phyloP scores from a whole-genome alignment of 2,329 filamentous ascomycete species.

The Daldinia sp. region DNA sequence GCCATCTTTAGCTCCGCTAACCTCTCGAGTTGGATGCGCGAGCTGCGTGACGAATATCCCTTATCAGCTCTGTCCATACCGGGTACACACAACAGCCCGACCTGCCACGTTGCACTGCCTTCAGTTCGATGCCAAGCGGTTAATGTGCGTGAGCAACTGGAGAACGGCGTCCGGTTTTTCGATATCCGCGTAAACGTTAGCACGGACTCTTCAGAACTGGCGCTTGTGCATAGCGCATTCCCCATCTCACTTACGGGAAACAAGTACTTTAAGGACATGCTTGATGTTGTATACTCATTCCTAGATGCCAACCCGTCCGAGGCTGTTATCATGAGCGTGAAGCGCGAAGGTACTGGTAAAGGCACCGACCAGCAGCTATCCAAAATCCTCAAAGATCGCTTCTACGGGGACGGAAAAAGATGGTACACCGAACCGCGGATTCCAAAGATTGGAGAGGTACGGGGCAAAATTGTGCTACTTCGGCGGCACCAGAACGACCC shows the following conservation, averaged over 20 bases:
- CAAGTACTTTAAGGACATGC: conserved; percentile 81
- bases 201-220: conserved; percentile 71
- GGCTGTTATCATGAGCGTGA: conserved; percentile 86
- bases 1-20: conserved; percentile 78
- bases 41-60: conserved; percentile 76
- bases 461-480: conserved; percentile 86
- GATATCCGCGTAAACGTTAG: conserved; percentile 80
- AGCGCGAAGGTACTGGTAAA: conserved; percentile 88
- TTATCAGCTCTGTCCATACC: conserved; percentile 89
- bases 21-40: conserved; percentile 83
- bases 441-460: conserved; percentile 80
- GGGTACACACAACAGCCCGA: conserved; percentile 95
- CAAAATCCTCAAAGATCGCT: conserved; percentile 78
- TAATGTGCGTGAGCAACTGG: conserved; percentile 79
- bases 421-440: conserved; percentile 86
- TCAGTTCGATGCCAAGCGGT: conserved; percentile 95
- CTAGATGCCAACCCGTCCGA: conserved; percentile 83
- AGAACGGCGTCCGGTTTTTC: conserved; percentile 93
- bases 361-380: conserved; percentile 84
- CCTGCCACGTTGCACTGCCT: conserved; percentile 84
- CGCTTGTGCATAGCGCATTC: conserved; percentile 91
- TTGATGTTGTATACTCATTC: conserved; percentile 79
- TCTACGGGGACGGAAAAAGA: conserved; percentile 66
- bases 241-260: conserved; percentile 85
- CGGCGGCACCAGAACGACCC: conserved; percentile 80